Base-by-base conservation (phyloP, 2,329 filamentous ascomycete genomes). In the Claviceps maximensis region DNA sequence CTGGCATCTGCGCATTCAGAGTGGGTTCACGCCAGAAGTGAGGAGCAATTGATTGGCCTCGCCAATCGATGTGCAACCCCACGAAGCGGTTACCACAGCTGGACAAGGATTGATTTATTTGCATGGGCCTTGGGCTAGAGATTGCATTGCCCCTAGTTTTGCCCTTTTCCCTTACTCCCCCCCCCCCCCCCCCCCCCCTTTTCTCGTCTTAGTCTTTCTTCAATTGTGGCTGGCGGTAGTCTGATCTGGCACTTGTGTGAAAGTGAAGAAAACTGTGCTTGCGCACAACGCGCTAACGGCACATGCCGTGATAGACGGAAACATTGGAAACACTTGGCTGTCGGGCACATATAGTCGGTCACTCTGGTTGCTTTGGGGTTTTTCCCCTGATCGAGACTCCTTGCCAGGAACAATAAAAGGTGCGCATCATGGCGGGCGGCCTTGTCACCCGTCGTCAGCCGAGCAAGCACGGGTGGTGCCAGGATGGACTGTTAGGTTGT, bases 51-150 rank as follows among this genome's bases (percentile, higher is more conserved):
- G 15, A 40, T 46, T 31, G 46, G n/a, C 15, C 17, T 17, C 27
- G 46, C 31, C 23, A 48, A 52, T 46, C 42, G 23, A 19, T 21
- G 31, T 29, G 38, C 38, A 23, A 25, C 23, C 27, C 29, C 31
- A n/a, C 8, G 19, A 10, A 36, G 45, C 49, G 52, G 29, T 6
- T 6, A 47, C 53, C n/a, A 45, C 42, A 55, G 50, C 53, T 55
- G 50, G 41, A 52, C 53, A 52, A 47, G 53, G 53, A 25, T 52
- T 12, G 13, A 29, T 47, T 6, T 7, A 9, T 31, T 19, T 25
- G 47, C 31, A 41, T 46, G 47, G 15, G 12, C 12, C 2, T 17
- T 15, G 36, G n/a, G 15, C 36, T 17, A 38, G 36, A 17, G 27
- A 45, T 36, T 8, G 25, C 36, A 42, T 23, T 15, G 46, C 33